Evolutionary conservation across 495 filamentous ascomycete genomes (phyloP).

Genomic region (Sporormia fimetaria): DNA sequence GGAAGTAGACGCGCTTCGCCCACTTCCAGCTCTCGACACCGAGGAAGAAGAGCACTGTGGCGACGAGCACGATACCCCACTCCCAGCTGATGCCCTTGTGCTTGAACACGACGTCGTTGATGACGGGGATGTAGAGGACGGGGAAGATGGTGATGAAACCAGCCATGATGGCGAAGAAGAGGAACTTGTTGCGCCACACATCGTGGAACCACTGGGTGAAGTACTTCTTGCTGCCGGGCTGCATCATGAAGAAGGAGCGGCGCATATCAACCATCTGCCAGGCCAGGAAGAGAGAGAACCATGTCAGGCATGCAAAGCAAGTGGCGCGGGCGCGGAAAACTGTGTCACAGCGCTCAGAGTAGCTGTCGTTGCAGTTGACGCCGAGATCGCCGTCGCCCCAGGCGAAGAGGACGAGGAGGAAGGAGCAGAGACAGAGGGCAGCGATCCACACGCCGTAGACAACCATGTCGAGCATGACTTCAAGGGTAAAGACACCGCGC

Average conservation of each 20-base stretch:
- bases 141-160: conserved; percentile 59
- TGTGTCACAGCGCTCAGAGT: conserved; percentile 42
- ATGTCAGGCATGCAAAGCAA: conserved; percentile 65
- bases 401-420: conserved; percentile 58
- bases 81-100: conserved; percentile 65
- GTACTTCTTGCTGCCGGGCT: conserved; percentile 41
- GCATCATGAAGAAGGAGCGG: conserved; percentile 39
- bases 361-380: conserved; percentile 51
- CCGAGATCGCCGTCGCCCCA: conserved; percentile 52
- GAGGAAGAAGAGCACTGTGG: conserved; percentile 45
- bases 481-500: conserved; percentile 56
- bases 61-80: conserved; percentile 53
- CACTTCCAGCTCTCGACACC: conserved; percentile 60
- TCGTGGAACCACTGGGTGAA: conserved; percentile 42
- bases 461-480: conserved; percentile 61
- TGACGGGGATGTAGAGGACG: conserved; percentile 57
- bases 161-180: conserved; percentile 58
- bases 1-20: conserved; percentile 40
- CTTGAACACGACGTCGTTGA: conserved; percentile 63
- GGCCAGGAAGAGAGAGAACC: conserved; percentile 53
- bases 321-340: conserved; percentile 70
- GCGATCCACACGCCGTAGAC: conserved; percentile 64
- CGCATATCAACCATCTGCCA: conserved; percentile 36
- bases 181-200: conserved; percentile 55
- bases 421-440: conserved; percentile 52